These are phyloP conservation scores for Aegilops sharonensis DNA, from an alignment of 176 grass and related monocot genomes.

Conservation along the genomic window DNA sequence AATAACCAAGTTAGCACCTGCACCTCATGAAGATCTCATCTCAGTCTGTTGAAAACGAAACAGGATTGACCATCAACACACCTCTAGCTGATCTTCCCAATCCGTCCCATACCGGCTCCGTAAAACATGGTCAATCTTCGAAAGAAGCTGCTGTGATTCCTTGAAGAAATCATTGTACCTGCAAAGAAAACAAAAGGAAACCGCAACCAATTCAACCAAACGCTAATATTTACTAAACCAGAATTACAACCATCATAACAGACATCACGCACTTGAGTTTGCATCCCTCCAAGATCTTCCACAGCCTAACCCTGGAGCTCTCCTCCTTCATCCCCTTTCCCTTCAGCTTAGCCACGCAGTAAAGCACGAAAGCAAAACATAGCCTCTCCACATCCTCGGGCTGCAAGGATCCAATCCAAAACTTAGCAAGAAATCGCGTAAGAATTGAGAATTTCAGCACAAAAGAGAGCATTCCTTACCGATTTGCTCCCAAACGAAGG, in stretches of 20 bases:
- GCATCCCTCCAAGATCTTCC: constrained; percentile 59
- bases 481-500: constrained; percentile 54
- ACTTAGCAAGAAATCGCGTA: not conserved
- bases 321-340: constrained; percentile 44
- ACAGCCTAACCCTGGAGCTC: constrained; percentile 44
- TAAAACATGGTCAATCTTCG: constrained; percentile 49
- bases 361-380: constrained; percentile 73
- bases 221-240: not conserved
- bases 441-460: not conserved
- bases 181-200: constrained; percentile 26
- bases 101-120: constrained; percentile 51
- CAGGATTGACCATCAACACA: constrained; percentile 20
- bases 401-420: constrained; percentile 40
- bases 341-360: constrained; percentile 58
- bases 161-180: constrained; percentile 76
- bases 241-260: not conserved
- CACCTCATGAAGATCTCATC: not conserved
- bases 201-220: not conserved
- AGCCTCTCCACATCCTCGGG: constrained; percentile 55
- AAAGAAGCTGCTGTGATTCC: constrained; percentile 57
- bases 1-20: constrained; percentile 31
- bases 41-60: not conserved
- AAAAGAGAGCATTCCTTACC: constrained; percentile 12
- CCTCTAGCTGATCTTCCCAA: constrained; percentile 79
- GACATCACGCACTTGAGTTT: constrained; percentile 57